Base-by-base conservation (phyloP, 306 rosid species). In the Corylus heterophylla region DNA sequence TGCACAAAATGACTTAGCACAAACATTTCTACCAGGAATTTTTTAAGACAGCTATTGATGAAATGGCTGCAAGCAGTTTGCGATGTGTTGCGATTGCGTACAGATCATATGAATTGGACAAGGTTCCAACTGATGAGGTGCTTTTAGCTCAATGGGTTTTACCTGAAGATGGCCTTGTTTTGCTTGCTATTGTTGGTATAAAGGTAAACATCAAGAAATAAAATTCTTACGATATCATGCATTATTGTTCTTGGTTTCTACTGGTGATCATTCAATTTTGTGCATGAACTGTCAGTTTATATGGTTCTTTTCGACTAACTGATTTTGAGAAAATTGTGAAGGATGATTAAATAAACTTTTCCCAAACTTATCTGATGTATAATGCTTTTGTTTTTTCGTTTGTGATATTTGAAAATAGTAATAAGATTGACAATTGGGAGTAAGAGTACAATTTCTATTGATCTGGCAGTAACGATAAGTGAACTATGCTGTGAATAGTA, bases 51-150 rank as follows among this genome's bases (percentile, higher is more conserved):
- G 87, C 96, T 37, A 95, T 95, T 75, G 79, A 89, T 86, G 86
- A 88, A 69, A 95, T 95, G 98, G 94, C 98, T 78, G 92, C 91
- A 71, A 92, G 85, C 74, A 92, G 98, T 85, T 80, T 95, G 94
- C 90, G 98, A 49, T 95, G 98, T 71, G 93, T 95, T 58, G 98
- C 97, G 81, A 88, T 95, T 85, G 98, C 98, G 70, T 95, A 90
- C 82, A 89, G 96, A 87, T 73, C 89, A 54, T 89, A 84, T 80
- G 96, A 91, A 70, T 80, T 81, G 44, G 91, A 86, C 22, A 83
- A 84, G 75, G 85, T 95, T 89, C 98, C 98, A 54, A 66, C 88
- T 22, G 86, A 84, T 68, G 96, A 89, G 78, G 92, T 89, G 74
- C 83, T 83, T 44, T 84, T 93, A 77, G 78, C 74, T 76, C 87